Percentiles rank a stretch among this genome's conserved stretches.
phyloP scores from a whole-genome alignment of 495 filamentous ascomycete genomes.

The Annulohypoxylon maeteangense region DNA sequence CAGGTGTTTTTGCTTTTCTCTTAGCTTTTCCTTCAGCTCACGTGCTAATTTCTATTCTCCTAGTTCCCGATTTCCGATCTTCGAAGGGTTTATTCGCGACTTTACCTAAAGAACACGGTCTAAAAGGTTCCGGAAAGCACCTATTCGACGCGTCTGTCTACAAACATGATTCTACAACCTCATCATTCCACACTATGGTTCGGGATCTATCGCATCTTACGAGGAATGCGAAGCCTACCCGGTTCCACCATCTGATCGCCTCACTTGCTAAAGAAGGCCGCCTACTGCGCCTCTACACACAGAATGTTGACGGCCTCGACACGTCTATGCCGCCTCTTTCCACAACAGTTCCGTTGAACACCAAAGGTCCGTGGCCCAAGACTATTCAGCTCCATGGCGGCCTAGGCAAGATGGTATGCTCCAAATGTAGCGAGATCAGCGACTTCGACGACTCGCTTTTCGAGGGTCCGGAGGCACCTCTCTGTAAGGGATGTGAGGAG shows the following conservation, averaged over 20 bases:
- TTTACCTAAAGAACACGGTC: slow-evolving; percentile 82
- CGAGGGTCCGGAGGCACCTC: slow-evolving; percentile 83
- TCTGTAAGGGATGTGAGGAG: slow-evolving; percentile 77
- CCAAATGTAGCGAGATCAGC: slow-evolving; percentile 83
- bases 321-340: slow-evolving; percentile 81
- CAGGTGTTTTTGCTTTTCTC: neutral
- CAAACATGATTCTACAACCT: slow-evolving; percentile 85
- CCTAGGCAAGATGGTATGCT: slow-evolving; percentile 94
- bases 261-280: slow-evolving; percentile 89
- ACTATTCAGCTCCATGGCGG: slow-evolving; percentile 96
- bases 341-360: slow-evolving; percentile 74
- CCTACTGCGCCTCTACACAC: slow-evolving; percentile 90
- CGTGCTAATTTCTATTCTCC: slow-evolving; percentile 40
- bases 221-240: slow-evolving; percentile 79
- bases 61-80: slow-evolving; percentile 97
- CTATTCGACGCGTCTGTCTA: slow-evolving; percentile 98
- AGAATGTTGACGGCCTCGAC: slow-evolving; percentile 96
- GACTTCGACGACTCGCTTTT: slow-evolving; percentile 84
- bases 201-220: slow-evolving; percentile 82
- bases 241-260: slow-evolving; percentile 93
- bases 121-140: slow-evolving; percentile 93
- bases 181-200: slow-evolving; percentile 95
- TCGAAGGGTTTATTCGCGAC: slow-evolving; percentile 86
- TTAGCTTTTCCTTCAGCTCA: neutral
- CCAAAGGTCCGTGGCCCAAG: slow-evolving; percentile 89